These are phyloP conservation scores for Metschnikowia dekortorum DNA, from an alignment of 805 yeast genomes.

Conservation along the genomic window DNA sequence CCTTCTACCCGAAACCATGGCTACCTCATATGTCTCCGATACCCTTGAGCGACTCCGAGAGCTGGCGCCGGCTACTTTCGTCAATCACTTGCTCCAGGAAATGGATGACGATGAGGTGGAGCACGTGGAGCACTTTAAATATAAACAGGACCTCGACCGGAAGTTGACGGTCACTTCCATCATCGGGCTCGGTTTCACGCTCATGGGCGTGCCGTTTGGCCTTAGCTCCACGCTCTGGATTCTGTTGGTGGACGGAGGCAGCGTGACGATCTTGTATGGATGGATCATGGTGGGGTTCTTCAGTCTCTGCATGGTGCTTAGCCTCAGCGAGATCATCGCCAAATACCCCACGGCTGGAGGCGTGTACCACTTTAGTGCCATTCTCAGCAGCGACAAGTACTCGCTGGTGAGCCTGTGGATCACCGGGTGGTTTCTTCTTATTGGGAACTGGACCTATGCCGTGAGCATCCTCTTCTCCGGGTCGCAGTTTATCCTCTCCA, in stretches of 20 bases:
- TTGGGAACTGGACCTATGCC: conserved; percentile 78
- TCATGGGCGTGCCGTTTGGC: conserved; percentile 81
- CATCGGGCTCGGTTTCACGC: conserved; percentile 72
- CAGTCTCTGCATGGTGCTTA: conserved; percentile 60
- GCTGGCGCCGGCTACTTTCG: conserved; percentile 16
- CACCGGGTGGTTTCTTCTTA: conserved; percentile 69
- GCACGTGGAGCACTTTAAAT: conserved; percentile 65
- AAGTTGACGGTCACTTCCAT: conserved; percentile 66
- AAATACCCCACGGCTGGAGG: conserved; percentile 76
- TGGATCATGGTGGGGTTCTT: conserved; percentile 64
- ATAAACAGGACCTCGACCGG: conserved; percentile 66
- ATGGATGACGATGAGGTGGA: conserved; percentile 46
- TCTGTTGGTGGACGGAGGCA: conserved; percentile 72
- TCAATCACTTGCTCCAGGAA: conserved; percentile 12
- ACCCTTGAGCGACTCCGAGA: conserved; percentile 13
- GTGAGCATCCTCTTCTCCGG: conserved; percentile 73
- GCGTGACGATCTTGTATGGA: conserved; percentile 71
- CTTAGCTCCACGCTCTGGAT: conserved; percentile 69
- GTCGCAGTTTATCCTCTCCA: conserved; percentile 64
- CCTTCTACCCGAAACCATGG: conserved; percentile 7
- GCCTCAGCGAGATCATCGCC: conserved; percentile 72
- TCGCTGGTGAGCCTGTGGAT: conserved; percentile 66
- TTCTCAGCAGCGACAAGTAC: conserved; percentile 55
- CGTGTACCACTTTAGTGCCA: conserved; percentile 72
- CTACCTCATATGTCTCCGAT: conserved; percentile 10